phyloP scores from a whole-genome alignment of 2,329 filamentous ascomycete species.

The Didymella lethalis region DNA sequence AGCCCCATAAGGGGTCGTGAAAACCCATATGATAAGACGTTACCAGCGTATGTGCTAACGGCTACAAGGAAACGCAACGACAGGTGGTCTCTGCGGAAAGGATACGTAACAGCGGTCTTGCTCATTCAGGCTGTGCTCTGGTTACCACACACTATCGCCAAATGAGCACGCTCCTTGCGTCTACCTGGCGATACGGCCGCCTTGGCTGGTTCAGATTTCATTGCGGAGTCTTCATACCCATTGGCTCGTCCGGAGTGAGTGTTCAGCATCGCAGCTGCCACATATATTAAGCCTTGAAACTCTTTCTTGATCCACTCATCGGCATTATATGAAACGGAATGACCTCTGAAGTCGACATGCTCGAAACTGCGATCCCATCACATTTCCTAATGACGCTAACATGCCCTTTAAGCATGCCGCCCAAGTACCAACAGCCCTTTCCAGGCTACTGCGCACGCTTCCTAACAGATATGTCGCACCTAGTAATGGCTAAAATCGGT shows the following conservation, averaged over 20 bases:
- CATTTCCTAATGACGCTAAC: conserved; percentile 30
- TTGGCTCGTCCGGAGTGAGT: not conserved
- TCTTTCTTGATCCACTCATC: not conserved
- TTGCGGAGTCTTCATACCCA: not conserved
- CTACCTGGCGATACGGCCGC: not conserved
- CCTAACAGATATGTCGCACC: conserved; percentile 36
- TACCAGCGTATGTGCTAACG: not conserved
- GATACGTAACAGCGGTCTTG: not conserved
- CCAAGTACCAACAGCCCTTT: conserved; percentile 41
- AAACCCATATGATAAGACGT: not conserved
- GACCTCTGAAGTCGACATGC: conserved; percentile 17
- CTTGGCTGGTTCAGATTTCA: not conserved
- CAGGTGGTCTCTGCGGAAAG: not conserved
- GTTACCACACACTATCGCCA: not conserved
- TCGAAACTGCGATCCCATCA: conserved; percentile 37
- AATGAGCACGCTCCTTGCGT: not conserved
- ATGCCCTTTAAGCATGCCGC: conserved; percentile 30
- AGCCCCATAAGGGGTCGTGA: not conserved
- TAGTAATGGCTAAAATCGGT: conserved; percentile 49
- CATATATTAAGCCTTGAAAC: not conserved
- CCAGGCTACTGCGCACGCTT: conserved; percentile 48
- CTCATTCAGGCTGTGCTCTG: not conserved
- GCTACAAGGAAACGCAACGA: conserved; percentile 1
- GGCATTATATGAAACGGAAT: no score
- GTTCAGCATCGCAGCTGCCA: not conserved